phyloP scores from a whole-genome alignment of 495 filamentous ascomycete species.

The Saxispiralis lemnorum region DNA sequence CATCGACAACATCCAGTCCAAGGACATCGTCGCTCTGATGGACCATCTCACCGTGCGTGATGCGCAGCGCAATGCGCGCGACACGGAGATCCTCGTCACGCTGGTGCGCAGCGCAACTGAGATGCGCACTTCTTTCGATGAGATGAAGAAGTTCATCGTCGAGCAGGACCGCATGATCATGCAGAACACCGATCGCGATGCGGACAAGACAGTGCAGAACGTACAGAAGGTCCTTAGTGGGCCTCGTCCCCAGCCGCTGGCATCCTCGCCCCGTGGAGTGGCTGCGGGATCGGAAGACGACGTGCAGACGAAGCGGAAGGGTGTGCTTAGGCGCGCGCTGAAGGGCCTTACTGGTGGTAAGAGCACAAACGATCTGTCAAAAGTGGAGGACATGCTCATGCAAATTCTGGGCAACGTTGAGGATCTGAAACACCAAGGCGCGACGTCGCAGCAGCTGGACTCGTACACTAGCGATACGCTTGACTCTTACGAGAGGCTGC shows the following conservation, averaged over 20 bases:
- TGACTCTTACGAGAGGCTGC: conserved; percentile 37
- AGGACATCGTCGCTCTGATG: conserved; percentile 95
- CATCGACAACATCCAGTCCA: conserved; percentile 83
- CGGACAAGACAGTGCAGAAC: conserved; percentile 64
- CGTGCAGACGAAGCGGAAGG: conserved; percentile 59
- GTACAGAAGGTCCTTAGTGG: conserved; percentile 68
- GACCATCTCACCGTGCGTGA: conserved; percentile 95
- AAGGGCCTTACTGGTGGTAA: conserved; percentile 65
- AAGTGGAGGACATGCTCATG: conserved; percentile 90
- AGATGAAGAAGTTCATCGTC: conserved; percentile 80
- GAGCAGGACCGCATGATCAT: conserved; percentile 74
- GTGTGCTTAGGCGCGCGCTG: conserved; percentile 77
- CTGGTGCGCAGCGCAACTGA: conserved; percentile 87
- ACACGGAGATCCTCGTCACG: conserved; percentile 91
- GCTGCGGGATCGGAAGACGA: conserved; percentile 45
- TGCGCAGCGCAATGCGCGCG: conserved; percentile 86
- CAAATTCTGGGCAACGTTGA: conserved; percentile 85
- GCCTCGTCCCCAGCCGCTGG: conserved; percentile 65
- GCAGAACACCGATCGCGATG: conserved; percentile 65
- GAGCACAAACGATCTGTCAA: conserved; percentile 68
- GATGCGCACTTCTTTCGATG: conserved; percentile 92
- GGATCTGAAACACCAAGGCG: conserved; percentile 47
- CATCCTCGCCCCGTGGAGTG: conserved; percentile 34
- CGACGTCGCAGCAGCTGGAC: background rate
- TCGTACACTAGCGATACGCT: conserved; percentile 19